Percentiles rank a stretch among this genome's conserved stretches.
These are phyloP conservation scores for Rhizopogon vesiculosus DNA, from an alignment of 768 basidiomycete genomes.

Conservation along the genomic window DNA sequence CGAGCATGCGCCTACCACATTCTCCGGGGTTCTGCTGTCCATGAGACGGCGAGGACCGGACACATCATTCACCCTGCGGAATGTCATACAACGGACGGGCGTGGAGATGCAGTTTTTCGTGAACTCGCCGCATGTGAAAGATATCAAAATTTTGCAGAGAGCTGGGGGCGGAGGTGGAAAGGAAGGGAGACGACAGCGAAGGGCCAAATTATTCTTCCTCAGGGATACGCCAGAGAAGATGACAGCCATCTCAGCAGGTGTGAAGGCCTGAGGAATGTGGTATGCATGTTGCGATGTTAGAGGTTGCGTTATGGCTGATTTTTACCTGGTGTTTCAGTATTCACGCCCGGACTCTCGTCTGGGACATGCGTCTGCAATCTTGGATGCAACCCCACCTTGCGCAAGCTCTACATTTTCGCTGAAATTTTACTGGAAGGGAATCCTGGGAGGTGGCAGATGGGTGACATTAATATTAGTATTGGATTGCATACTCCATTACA, in stretches of 20 bases:
- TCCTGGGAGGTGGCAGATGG: neutral
- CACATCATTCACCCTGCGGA: constrained; percentile 85
- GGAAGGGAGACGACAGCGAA: constrained; percentile 56
- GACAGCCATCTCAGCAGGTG: constrained; percentile 59
- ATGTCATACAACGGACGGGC: constrained; percentile 86
- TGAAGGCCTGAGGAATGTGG: constrained; percentile 12
- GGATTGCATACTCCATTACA: neutral
- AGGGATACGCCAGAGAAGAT: constrained; percentile 83
- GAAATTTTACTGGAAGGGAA: neutral
- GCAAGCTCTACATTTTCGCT: neutral
- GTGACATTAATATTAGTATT: neutral
- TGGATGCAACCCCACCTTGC: neutral
- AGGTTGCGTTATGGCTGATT: neutral
- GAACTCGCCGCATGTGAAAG: constrained; percentile 82
- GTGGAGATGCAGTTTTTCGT: constrained; percentile 92
- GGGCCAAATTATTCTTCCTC: constrained; percentile 82
- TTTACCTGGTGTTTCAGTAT: neutral
- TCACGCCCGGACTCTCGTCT: neutral
- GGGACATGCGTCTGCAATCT: neutral
- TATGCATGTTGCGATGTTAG: neutral
- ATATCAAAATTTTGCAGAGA: constrained; percentile 72
- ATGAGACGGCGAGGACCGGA: constrained; percentile 81
- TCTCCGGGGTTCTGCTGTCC: constrained; percentile 86
- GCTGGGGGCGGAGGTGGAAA: constrained; percentile 36
- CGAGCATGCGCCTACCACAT: constrained; percentile 72